These are phyloP conservation scores for Exobasidium rhododendri DNA, from an alignment of 1,284 basidiomycete species.

Conservation along the genomic window DNA sequence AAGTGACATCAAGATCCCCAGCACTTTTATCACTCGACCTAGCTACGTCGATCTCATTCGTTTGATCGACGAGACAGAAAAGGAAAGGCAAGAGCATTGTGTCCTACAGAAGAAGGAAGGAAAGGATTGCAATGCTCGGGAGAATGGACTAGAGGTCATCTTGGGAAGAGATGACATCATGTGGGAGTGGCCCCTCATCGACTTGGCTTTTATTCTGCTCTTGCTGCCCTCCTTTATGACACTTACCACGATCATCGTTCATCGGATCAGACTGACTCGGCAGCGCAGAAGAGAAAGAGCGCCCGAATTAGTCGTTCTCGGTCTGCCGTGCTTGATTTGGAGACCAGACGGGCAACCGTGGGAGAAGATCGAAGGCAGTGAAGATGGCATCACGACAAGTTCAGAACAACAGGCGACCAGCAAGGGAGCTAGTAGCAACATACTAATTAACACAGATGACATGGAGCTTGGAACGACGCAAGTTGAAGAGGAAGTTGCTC, in stretches of 20 bases:
- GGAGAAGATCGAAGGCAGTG: conserved; percentile 39
- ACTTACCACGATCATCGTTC: conserved; percentile 41
- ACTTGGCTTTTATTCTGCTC: conserved; percentile 48
- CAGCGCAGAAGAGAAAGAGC: conserved; percentile 48
- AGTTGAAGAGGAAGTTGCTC: conserved; percentile 12
- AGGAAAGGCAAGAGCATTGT: conserved; percentile 24
- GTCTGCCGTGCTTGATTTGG: conserved; percentile 50
- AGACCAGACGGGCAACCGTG: conserved; percentile 43
- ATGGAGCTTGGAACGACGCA: conserved; percentile 8
- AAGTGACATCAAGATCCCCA: conserved; percentile 47
- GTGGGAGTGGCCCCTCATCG: conserved; percentile 48
- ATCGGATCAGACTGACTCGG: conserved; percentile 39
- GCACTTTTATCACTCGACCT: conserved; percentile 49
- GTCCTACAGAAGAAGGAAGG: conserved; percentile 14
- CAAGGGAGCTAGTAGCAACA: neutral
- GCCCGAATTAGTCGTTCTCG: conserved; percentile 41
- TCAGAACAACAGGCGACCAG: neutral
- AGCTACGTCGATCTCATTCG: conserved; percentile 48
- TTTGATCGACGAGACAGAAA: conserved; percentile 38
- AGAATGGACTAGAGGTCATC: conserved; percentile 41
- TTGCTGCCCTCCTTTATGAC: conserved; percentile 51
- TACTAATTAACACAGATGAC: neutral
- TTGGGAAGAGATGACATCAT: conserved; percentile 44
- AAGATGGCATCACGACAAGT: neutral
- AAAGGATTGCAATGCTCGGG: conserved; percentile 4